phyloP scores from a whole-genome alignment of 805 yeast species.

The Jamesozyma jinghongensis region DNA sequence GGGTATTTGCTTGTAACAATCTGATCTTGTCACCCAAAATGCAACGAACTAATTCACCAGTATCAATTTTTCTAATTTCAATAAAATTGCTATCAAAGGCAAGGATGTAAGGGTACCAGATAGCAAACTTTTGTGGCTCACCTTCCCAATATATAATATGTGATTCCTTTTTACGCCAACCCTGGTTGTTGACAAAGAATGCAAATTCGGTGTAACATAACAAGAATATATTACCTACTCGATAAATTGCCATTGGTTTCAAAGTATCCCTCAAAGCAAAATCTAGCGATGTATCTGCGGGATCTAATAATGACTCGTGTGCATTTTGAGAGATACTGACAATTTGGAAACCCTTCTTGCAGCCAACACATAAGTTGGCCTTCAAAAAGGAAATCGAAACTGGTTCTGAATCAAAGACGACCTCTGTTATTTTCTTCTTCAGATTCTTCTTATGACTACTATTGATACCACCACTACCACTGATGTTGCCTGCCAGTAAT shows the following conservation, averaged over 20 bases:
- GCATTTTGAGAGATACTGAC: conserved; percentile 76
- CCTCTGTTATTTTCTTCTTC: conserved; percentile 62
- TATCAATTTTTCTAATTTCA: conserved; percentile 85
- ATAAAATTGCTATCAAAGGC: conserved; percentile 87
- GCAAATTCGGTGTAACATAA: conserved; percentile 89
- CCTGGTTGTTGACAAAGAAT: conserved; percentile 86
- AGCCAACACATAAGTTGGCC: conserved; percentile 85
- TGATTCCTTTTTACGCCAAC: conserved; percentile 91
- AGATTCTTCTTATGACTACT: conserved; percentile 47
- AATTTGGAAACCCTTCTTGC: conserved; percentile 93
- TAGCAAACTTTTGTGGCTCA: conserved; percentile 80
- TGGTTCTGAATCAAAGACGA: conserved; percentile 79
- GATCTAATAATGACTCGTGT: conserved; percentile 85
- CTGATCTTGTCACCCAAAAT: conserved; percentile 88
- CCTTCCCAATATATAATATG: conserved; percentile 98
- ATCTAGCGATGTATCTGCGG: conserved; percentile 96
- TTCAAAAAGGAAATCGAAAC: conserved; percentile 85
- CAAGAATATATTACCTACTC: conserved; percentile 80
- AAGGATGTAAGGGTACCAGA: conserved; percentile 86
- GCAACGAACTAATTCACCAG: conserved; percentile 78
- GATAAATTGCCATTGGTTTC: conserved; percentile 84
- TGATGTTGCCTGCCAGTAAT: conserved; percentile 22
- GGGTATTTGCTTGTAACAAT: conserved; percentile 79
- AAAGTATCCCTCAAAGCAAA: conserved; percentile 67
- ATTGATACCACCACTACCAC: background rate